Evolutionary conservation across 1,139 yeast species (phyloP).

Genomic region (Protomyces gravidus): DNA sequence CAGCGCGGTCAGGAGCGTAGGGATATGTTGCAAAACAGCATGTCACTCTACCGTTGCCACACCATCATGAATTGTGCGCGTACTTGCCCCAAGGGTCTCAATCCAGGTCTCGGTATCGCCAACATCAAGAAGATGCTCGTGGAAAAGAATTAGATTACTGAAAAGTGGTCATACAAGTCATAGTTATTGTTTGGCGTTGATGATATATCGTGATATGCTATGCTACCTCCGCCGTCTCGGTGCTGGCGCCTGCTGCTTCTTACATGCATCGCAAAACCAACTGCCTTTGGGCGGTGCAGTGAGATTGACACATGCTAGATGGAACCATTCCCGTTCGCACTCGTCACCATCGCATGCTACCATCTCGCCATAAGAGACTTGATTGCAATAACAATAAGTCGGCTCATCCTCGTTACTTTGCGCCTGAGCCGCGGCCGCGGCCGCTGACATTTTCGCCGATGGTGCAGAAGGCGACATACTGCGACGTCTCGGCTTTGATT

Average conservation of each 20-base stretch:
- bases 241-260: slow-evolving; percentile 31
- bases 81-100: slow-evolving; percentile 98
- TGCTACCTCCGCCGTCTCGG: slow-evolving; percentile 9
- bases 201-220: background rate
- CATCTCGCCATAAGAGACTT: slow-evolving; percentile 97
- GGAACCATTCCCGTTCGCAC: slow-evolving; percentile 96
- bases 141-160: background rate
- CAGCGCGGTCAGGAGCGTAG: slow-evolving; percentile 77
- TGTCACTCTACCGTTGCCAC: slow-evolving; percentile 98
- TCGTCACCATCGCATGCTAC: slow-evolving; percentile 96
- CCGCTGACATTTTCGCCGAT: slow-evolving; percentile 1
- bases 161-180: no score
- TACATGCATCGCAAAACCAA: slow-evolving; percentile 95
- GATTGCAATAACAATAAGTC: slow-evolving; percentile 91
- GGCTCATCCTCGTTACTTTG: slow-evolving; percentile 51
- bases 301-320: slow-evolving; percentile 89
- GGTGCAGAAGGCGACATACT: slow-evolving; percentile 14
- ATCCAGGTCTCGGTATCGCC: slow-evolving; percentile 97
- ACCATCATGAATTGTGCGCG: slow-evolving; percentile 44
- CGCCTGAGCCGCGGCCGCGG: slow-evolving; percentile 4
- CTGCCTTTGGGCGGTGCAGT: slow-evolving; percentile 89
- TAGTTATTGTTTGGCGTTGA: background rate
- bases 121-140: slow-evolving; percentile 89
- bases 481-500: slow-evolving; percentile 21
- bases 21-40: slow-evolving; percentile 88